phyloP scores from a whole-genome alignment of 1,139 yeast genomes.

The Protomyces pachydermus region DNA sequence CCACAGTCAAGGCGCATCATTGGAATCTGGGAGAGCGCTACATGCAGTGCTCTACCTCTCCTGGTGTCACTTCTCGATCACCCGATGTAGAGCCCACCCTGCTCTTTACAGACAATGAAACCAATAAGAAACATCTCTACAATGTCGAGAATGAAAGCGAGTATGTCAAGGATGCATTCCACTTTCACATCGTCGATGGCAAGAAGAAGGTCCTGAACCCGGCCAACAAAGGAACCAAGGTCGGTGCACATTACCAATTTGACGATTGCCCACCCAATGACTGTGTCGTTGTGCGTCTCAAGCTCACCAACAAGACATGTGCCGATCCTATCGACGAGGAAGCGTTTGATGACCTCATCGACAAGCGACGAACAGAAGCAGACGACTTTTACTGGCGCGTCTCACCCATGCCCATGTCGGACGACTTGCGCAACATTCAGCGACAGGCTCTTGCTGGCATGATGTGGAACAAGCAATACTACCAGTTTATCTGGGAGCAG shows the following conservation, averaged over 20 bases:
- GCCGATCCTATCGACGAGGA: constrained; percentile 58
- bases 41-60: constrained; percentile 80
- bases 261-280: constrained; percentile 85
- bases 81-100: constrained; percentile 64
- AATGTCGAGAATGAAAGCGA: constrained; percentile 50
- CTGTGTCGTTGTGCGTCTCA: constrained; percentile 81
- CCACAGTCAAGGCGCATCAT: constrained; percentile 59
- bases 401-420: constrained; percentile 79
- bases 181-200: constrained; percentile 68
- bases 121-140: constrained; percentile 67
- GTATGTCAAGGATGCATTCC: constrained; percentile 86
- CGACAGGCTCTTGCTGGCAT: constrained; percentile 94
- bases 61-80: constrained; percentile 50
- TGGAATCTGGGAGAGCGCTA: constrained; percentile 68
- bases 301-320: constrained; percentile 47
- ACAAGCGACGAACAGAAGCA: constrained; percentile 78
- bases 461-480: constrained; percentile 92
- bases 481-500: constrained; percentile 77
- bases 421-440: constrained; percentile 77
- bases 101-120: constrained; percentile 84
- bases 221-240: constrained; percentile 61
- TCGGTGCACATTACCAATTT: constrained; percentile 77
- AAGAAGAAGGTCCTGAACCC: constrained; percentile 64
- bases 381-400: constrained; percentile 91
- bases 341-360: constrained; percentile 67